A percentile compares a stretch with the other conserved stretches of the same genome.
Evolutionary conservation across 352 stramenopile genomes (phyloP).

Genomic region (Pythium utonaiense): DNA sequence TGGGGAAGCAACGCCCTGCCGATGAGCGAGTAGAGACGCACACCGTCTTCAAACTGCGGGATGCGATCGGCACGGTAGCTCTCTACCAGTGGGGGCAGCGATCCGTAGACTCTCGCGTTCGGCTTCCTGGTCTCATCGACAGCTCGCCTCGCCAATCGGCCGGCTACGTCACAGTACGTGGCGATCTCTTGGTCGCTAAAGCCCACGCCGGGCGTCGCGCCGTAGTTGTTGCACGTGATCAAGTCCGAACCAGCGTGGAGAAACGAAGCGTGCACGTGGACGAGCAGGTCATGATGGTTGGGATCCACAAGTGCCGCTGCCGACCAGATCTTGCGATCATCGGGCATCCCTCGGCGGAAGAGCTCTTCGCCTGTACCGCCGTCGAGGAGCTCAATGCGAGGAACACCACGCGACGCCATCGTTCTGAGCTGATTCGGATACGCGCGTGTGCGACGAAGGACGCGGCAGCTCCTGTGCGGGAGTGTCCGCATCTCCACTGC

Average conservation of each 20-base stretch:
- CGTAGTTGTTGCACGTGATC: constrained; percentile 92
- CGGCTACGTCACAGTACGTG: constrained; percentile 42
- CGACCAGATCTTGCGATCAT: constrained; percentile 89
- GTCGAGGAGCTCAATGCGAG: constrained; percentile 53
- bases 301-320: constrained; percentile 67
- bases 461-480: no score
- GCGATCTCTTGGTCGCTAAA: constrained; percentile 75
- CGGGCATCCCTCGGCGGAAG: constrained; percentile 69
- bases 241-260: constrained; percentile 67
- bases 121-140: constrained; percentile 6
- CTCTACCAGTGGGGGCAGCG: constrained; percentile 83
- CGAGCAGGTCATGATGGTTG: constrained; percentile 75
- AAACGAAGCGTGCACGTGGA: constrained; percentile 86
- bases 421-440: no score
- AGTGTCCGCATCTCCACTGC: no score
- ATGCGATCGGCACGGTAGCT: constrained; percentile 88
- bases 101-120: constrained; percentile 66
- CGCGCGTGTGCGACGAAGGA: no score
- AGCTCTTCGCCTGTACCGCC: constrained; percentile 91
- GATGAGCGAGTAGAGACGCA: no score
- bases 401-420: no score
- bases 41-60: no score
- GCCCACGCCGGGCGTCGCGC: constrained; percentile 80
- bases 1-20: no score
- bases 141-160: constrained; percentile 39